phyloP scores from a whole-genome alignment of 1,139 yeast genomes.

The Yamadazyma sp. region DNA sequence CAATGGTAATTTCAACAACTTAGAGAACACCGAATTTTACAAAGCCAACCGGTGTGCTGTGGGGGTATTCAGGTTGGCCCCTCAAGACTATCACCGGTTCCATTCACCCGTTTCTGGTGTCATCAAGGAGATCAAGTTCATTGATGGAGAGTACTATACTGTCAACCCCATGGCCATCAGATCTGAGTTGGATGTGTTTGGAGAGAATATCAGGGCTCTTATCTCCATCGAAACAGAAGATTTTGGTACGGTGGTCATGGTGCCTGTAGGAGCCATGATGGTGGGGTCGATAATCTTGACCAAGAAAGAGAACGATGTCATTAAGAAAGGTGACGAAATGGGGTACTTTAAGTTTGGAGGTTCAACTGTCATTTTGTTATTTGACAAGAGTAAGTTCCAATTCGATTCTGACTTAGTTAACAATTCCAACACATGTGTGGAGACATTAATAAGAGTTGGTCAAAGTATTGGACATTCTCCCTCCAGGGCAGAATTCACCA shows the following conservation, averaged over 20 bases:
- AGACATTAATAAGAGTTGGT: slow-evolving; percentile 84
- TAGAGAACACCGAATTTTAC: slow-evolving; percentile 43
- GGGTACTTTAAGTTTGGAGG: slow-evolving; percentile 98
- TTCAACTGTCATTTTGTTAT: slow-evolving; percentile 70
- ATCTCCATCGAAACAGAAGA: slow-evolving; percentile 71
- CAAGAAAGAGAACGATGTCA: slow-evolving; percentile 56
- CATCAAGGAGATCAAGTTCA: slow-evolving; percentile 62
- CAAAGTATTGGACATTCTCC: slow-evolving; percentile 85
- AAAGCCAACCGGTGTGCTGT: slow-evolving; percentile 52
- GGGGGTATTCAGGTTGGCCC: slow-evolving; percentile 86
- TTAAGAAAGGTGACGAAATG: slow-evolving; percentile 75
- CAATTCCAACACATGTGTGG: slow-evolving; percentile 70
- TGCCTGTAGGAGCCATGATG: slow-evolving; percentile 98
- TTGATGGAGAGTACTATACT: slow-evolving; percentile 90
- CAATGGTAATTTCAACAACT: slow-evolving; percentile 54
- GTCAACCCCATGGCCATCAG: slow-evolving; percentile 97
- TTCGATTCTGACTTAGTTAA: slow-evolving; percentile 74
- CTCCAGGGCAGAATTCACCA: slow-evolving; percentile 45
- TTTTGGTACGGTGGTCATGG: slow-evolving; percentile 76
- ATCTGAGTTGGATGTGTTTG: slow-evolving; percentile 85
- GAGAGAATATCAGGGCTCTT: slow-evolving; percentile 81
- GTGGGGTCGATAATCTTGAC: slow-evolving; percentile 87
- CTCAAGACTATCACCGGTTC: slow-evolving; percentile 95
- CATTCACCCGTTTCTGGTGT: slow-evolving; percentile 83
- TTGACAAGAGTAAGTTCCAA: slow-evolving; percentile 31